These are phyloP conservation scores for Rubia yunnanensis DNA, from an alignment of 257 asterid genomes.

Conservation along the genomic window DNA sequence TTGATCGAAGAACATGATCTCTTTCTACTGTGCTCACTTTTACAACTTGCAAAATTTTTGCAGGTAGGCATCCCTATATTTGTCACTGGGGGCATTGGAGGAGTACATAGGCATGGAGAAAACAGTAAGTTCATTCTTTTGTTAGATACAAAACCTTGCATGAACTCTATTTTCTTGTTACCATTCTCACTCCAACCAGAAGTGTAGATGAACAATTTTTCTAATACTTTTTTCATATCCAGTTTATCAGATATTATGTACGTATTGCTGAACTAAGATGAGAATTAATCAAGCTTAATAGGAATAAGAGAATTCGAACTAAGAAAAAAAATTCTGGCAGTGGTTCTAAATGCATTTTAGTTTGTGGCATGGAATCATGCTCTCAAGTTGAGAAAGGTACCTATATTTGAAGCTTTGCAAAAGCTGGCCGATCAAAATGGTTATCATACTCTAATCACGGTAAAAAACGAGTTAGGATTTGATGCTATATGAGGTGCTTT, in stretches of 20 bases:
- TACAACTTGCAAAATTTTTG: slow-evolving; percentile 3
- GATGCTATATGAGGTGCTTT: neutral
- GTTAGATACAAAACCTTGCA: neutral
- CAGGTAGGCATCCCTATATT: slow-evolving; percentile 90
- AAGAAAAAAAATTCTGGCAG: neutral
- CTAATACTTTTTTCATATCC: neutral
- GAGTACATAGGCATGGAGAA: slow-evolving; percentile 93
- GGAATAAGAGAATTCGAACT: neutral
- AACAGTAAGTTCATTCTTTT: slow-evolving; percentile 41
- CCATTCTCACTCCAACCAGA: neutral
- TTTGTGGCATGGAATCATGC: neutral
- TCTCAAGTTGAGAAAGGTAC: neutral
- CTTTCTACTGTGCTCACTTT: neutral
- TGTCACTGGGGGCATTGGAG: slow-evolving; percentile 96
- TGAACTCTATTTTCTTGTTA: neutral
- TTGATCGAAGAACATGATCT: neutral
- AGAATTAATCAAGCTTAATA: neutral
- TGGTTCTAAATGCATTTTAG: neutral
- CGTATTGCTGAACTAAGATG: neutral
- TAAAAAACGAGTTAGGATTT: neutral
- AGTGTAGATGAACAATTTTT: neutral
- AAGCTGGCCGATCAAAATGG: neutral
- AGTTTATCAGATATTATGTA: neutral
- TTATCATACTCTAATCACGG: neutral
- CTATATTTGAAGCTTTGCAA: neutral